A percentile compares a stretch with the other conserved stretches of the same genome.
These are phyloP conservation scores for Juglanconis juglandina DNA, from an alignment of 2,329 filamentous ascomycete genomes.

Conservation along the genomic window DNA sequence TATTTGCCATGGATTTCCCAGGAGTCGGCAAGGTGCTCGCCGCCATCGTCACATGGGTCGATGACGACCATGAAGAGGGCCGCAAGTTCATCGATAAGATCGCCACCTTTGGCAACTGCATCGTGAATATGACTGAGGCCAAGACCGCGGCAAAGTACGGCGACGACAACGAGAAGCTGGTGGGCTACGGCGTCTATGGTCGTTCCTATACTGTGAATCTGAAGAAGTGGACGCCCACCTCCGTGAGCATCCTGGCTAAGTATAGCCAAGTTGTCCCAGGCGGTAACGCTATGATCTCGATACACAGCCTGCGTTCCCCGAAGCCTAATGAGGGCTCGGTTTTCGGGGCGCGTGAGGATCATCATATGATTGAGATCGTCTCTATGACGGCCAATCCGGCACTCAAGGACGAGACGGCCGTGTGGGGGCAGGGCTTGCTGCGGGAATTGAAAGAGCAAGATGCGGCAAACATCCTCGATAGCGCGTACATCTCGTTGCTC, in stretches of 20 bases:
- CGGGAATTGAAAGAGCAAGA: constrained; percentile 22
- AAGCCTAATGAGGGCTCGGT: background rate
- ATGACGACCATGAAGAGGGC: constrained; percentile 28
- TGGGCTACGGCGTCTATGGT: constrained; percentile 2
- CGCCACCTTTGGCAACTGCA: constrained; percentile 23
- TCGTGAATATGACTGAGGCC: constrained; percentile 6
- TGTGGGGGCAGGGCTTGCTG: constrained; percentile 19
- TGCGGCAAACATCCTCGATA: constrained; percentile 24
- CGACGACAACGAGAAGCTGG: constrained; percentile 12
- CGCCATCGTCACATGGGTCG: constrained; percentile 30
- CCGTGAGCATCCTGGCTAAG: background rate
- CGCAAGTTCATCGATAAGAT: constrained; percentile 27
- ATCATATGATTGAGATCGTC: constrained; percentile 8
- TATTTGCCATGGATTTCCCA: constrained; percentile 4
- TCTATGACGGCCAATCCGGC: constrained; percentile 10
- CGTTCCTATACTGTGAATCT: background rate
- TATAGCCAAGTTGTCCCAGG: background rate
- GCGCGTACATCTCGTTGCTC: constrained; percentile 31
- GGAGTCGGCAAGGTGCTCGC: background rate
- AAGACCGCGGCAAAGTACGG: constrained; percentile 3
- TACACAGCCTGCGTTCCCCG: constrained; percentile 1
- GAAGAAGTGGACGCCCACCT: background rate
- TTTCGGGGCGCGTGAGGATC: constrained; percentile 1
- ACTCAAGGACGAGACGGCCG: background rate
- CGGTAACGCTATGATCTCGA: constrained; percentile 6